Percentiles rank a stretch among this genome's conserved stretches.
These are phyloP conservation scores for Coemansia sp. DNA, from an alignment of 192 early-diverging fungal genomes.

Conservation along the genomic window DNA sequence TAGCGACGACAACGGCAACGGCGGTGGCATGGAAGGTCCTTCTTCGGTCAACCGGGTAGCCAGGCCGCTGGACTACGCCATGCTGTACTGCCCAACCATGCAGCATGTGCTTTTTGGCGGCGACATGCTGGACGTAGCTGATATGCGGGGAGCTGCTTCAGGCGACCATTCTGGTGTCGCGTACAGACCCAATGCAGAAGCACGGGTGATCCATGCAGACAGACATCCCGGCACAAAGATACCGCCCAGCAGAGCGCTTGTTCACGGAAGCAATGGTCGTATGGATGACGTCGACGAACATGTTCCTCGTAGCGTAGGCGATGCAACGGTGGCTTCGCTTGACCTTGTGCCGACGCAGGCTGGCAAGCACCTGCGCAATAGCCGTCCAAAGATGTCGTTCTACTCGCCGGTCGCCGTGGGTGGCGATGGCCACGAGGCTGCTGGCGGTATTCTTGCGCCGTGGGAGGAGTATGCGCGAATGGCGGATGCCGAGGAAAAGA, in stretches of 20 bases:
- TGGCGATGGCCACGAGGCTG: not conserved
- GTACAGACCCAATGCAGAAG: not conserved
- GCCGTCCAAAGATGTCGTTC: constrained; percentile 40
- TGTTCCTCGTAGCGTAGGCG: not conserved
- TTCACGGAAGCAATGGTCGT: not conserved
- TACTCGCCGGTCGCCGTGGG: constrained; percentile 40
- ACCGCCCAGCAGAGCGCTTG: not conserved
- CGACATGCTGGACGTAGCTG: constrained; percentile 14
- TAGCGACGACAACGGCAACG: not conserved
- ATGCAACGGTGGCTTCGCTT: not conserved
- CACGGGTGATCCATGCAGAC: constrained; percentile 23
- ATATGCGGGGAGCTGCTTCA: not conserved
- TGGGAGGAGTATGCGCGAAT: constrained; percentile 45
- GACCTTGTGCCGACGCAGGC: constrained; percentile 20
- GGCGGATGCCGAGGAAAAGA: not conserved
- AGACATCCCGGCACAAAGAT: not conserved
- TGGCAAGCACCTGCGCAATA: not conserved
- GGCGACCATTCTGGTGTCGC: not conserved
- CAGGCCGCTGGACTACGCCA: constrained; percentile 29
- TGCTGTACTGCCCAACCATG: constrained; percentile 51
- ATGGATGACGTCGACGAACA: constrained; percentile 1
- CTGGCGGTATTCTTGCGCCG: constrained; percentile 30
- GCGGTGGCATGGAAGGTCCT: not conserved
- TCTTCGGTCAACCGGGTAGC: not conserved
- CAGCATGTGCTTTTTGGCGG: constrained; percentile 47